Evolutionary conservation across 108 stramenopile species (phyloP), one percentile per base, ranked within the genome.

Genomic region (Cyclotella atomus): DNA sequence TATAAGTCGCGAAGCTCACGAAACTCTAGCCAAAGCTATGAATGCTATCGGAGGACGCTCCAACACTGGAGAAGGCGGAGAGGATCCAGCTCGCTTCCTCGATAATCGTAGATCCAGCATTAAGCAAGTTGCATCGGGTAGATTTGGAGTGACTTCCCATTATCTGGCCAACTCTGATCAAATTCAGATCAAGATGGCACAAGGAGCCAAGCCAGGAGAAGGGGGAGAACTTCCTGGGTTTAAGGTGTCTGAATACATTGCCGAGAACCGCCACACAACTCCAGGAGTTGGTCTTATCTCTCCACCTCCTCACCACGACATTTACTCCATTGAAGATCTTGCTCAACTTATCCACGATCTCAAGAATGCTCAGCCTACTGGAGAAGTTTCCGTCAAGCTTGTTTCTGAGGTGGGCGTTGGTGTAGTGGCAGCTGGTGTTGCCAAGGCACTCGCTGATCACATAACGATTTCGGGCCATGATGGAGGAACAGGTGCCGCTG

Each of bases 391-490:
- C 24, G 97, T 97, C n/a, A 99, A 99, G 85, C 93, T 99, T 60
- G 98, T 99, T 33, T 97, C 97, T 56, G 97, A 98, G 83, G 97
- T 97, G n/a, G 98, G 98, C 50, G 95, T 97, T 9, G 97, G 97
- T 59, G 95, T 96, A 52, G 90, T 97, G 65, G 97, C 97, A 24
- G 97, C 96, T 52, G 97, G 97, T 71, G 95, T 96, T n/a, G 95
- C 94, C 8, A 97, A 97, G 84, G 97, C 96, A 49, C 88, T 96
- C 56, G 88, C 97, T 33, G 97, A 97, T 83, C 95, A 96, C 67
- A 95, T 97, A 74, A 85, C 88, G 16, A 89, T 97, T 69, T 88
- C 88, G 77, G 97, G 97, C 32, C 92, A 95, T 65, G 97, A 97
- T 68, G 97, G 97, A 63, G 97, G 97, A 61, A 97, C 97, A 27